Base-by-base conservation (phyloP, 2,329 filamentous ascomycete genomes). In the Colletotrichum sp. region DNA sequence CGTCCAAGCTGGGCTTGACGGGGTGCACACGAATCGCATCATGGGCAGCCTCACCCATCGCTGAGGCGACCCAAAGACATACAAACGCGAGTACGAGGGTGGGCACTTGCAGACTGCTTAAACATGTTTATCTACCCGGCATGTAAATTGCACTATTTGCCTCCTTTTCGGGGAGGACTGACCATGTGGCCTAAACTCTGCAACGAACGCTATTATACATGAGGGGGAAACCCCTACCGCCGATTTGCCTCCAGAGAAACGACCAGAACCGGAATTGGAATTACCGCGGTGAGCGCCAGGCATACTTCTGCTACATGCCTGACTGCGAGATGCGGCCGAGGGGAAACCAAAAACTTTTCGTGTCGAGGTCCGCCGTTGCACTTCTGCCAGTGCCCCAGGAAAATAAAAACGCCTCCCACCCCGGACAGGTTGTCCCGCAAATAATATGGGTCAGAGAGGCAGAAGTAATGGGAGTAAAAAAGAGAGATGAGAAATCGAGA, bases 171-270 rank as follows among this genome's bases (percentile, higher is more conserved):
- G 32, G 64, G 59, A 75, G 34, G 43, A 64, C 63, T 28, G 34
- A 30, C 74, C 69, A 71, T 38, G 66, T 70, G 76, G 73, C 76
- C 32, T 43, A 34, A 43, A 64, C 56, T 73, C 67, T 74, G 76
- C 76, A 77, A 62, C 64, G 73, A 77, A n/a, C 63, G 73, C 73
- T 73, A 72, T 77, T 73, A 73, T 75, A 76, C 69, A 77, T 21
- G 24, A 52, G 43, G 52, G 63, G 16, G 64, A 66, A 61, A 63
- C 48, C 43, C 69, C 64, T 43, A 32, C 58, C 59, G 34, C 52
- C 65, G 26, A 28, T 24, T 48, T 61, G 38, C 58, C 68, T 62
- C 63, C 52, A 24, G 14, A 34, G 43, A 38, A 55, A 69, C 55
- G 28, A 38, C 52, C 61, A 66, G 43, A 76, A 48, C 18, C 24